A percentile compares a stretch with the other conserved stretches of the same genome.
These are phyloP conservation scores for Magnusiomyces suaveolens DNA, from an alignment of 1,139 yeast genomes.

Conservation along the genomic window DNA sequence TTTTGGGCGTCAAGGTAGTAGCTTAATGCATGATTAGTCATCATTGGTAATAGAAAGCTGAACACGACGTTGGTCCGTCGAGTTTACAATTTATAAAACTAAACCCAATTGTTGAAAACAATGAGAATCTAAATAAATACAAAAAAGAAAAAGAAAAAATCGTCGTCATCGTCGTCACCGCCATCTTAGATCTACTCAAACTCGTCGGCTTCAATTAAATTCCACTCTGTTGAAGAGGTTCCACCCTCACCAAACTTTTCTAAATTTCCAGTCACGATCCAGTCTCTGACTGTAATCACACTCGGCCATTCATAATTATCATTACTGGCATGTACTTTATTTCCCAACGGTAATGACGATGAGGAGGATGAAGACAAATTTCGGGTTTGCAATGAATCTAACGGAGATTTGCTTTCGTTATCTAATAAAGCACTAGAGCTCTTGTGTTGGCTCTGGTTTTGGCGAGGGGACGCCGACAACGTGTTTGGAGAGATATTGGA, in stretches of 20 bases:
- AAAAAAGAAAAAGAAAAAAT: neutral
- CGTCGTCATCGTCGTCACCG: no score
- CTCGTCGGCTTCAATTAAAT: constrained; percentile 25
- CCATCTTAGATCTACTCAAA: neutral
- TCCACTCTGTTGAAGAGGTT: constrained; percentile 31
- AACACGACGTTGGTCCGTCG: no score
- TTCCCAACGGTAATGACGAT: neutral
- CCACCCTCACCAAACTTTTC: constrained; percentile 27
- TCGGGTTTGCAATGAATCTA: neutral
- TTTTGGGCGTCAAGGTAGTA: no score
- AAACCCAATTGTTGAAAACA: no score
- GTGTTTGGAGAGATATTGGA: neutral
- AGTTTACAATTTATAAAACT: no score
- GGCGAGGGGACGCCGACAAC: no score
- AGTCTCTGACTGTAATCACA: constrained; percentile 22
- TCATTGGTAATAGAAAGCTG: no score
- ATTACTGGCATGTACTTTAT: neutral
- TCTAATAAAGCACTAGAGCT: no score
- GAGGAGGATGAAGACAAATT: neutral
- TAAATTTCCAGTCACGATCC: constrained; percentile 25
- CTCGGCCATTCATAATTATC: neutral
- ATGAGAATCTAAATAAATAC: neutral
- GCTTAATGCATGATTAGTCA: no score
- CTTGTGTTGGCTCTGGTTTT: no score
- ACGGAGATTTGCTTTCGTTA: no score